phyloP scores from a whole-genome alignment of 2,329 filamentous ascomycete species.

The Clonostachys chloroleuca region DNA sequence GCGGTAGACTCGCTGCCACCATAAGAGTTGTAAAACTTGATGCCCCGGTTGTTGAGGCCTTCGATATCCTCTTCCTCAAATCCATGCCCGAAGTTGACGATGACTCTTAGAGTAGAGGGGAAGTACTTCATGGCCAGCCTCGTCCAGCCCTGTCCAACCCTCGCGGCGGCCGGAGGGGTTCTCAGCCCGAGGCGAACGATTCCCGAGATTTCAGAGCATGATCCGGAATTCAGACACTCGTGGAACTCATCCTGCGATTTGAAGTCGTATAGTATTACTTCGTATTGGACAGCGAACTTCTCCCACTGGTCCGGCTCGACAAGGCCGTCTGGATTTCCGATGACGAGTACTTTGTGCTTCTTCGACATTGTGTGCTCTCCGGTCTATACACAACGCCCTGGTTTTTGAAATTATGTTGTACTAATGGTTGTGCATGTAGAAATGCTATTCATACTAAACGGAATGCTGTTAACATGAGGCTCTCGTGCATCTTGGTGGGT shows the following conservation, averaged over 20 bases:
- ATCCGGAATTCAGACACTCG: constrained; percentile 5
- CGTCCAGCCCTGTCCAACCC: constrained; percentile 3
- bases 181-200: constrained; percentile 9
- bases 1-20: constrained; percentile 46
- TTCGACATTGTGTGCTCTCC: too few species aligned
- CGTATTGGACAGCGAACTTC: too few species aligned
- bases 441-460: too few species aligned
- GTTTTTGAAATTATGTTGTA: too few species aligned
- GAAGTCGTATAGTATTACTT: constrained; percentile 6
- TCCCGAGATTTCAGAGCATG: constrained; percentile 6
- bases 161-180: constrained; percentile 6
- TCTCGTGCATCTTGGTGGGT: too few species aligned
- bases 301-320: too few species aligned
- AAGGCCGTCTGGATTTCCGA: too few species aligned
- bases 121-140: constrained; percentile 6
- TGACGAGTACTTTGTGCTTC: too few species aligned
- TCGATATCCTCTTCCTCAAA: constrained; percentile 21
- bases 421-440: too few species aligned
- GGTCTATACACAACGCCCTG: too few species aligned
- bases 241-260: constrained; percentile 7
- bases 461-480: too few species aligned
- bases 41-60: constrained; percentile 31
- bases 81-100: constrained; percentile 8
- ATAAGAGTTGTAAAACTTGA: constrained; percentile 50
- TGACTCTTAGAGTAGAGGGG: constrained; percentile 7